Evolutionary conservation across 306 rosid genomes (phyloP), one percentile per base, ranked within the genome.

Genomic region (Gillenia trifoliata): DNA sequence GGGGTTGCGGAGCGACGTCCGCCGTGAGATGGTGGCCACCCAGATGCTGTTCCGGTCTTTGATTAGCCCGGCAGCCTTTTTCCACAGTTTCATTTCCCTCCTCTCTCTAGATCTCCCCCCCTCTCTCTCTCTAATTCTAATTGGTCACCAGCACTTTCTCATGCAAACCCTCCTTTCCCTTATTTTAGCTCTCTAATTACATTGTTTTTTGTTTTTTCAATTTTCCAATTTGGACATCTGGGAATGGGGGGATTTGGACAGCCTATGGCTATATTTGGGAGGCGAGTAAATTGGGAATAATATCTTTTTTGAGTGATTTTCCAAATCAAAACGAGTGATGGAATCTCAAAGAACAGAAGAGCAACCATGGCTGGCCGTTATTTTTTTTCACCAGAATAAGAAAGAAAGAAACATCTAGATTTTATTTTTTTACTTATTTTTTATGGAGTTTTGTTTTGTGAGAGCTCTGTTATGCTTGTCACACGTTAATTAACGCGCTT

Each of bases 11-110:
- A 68, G 84, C 0, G 85, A 40, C 3, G 89, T 72, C 11, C 81
- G 77, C 38, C 81, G 62, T 0, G 88, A 82, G 0, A 91, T 69
- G 31, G 77, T 84, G 19, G 96, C 91, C 2, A 68, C 63, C 86
- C 80, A 88, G 0, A 91, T 83, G 94, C 96, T 93, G 76, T 85
- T 91, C 73, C 40, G 76, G 77, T 93, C 98, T 23, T 93, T 93
- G 26, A 93, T 57, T 57, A 84, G 81, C 23, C 98, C 97, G 43
- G 83, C 62, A 17, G 93, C 90, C 40, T 72, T 86, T 54, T 74
- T 57, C 96, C 91, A 91, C 2, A 88, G 81, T 77, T 79, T 93
- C 98, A 93, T 91, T 77, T 79, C 68, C 55, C 30, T 6, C 10
- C 16, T 31, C 5, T 1, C 29, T 55, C 29, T 10, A 8, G 2